Conservation (phyloP, 2,329 filamentous ascomycete species). For the Fusarium coicis region DNA sequence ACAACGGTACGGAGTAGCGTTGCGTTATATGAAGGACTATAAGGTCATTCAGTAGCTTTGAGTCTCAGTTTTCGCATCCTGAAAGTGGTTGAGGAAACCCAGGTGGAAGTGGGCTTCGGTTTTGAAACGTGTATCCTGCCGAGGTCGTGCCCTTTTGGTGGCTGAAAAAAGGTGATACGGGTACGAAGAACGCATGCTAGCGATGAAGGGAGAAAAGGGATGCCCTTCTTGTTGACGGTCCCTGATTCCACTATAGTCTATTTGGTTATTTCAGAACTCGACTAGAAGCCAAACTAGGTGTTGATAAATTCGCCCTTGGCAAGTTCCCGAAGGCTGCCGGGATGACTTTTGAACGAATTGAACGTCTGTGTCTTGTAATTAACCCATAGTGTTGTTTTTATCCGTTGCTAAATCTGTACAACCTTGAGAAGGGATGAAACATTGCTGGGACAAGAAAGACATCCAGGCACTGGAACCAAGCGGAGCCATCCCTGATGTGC, state of each 20-base stretch:
- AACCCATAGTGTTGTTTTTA: not conserved
- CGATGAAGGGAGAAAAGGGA: conserved; percentile 5
- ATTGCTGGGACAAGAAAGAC: conserved; percentile 1
- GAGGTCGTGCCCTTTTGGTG: not conserved
- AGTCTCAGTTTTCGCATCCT: not conserved
- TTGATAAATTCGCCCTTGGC: not conserved
- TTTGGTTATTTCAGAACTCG: not conserved
- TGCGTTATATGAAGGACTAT: not conserved
- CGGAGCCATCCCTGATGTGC: not conserved
- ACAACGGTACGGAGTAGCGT: not conserved
- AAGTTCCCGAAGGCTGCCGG: not conserved
- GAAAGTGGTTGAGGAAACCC: not conserved
- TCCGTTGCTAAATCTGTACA: not conserved
- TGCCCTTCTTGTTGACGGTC: not conserved
- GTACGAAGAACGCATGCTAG: not conserved
- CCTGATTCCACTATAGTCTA: not conserved
- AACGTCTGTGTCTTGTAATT: not conserved
- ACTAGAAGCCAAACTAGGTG: not conserved
- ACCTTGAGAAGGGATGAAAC: conserved; percentile 12
- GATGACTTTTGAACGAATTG: not conserved
- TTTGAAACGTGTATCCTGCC: conserved; percentile 13
- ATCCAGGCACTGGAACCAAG: not conserved
- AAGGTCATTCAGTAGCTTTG: not conserved
- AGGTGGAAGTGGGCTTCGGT: not conserved
- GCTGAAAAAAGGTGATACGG: not conserved